Percentiles rank a stretch among this genome's conserved stretches.
Conservation (phyloP, 495 filamentous ascomycete genomes). For the Cercophora newfieldiana region DNA sequence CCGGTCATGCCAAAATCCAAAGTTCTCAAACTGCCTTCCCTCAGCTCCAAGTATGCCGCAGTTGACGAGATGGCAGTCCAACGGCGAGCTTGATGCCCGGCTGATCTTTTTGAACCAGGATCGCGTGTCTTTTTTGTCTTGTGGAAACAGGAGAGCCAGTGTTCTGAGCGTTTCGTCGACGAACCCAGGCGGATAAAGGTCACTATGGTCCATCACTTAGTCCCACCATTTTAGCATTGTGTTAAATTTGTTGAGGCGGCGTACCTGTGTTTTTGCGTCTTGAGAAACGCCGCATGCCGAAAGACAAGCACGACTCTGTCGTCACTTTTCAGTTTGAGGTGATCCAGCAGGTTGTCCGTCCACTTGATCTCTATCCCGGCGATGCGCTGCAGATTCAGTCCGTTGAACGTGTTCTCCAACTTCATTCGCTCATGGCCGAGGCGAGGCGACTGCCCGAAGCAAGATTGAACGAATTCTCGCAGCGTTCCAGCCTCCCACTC, state of each 20-base stretch:
- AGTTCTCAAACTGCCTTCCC: neutral
- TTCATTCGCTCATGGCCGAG: neutral
- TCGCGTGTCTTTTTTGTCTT: neutral
- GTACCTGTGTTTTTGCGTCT: neutral
- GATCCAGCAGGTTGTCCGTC: neutral
- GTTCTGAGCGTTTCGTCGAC: neutral
- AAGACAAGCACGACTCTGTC: neutral
- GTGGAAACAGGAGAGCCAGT: neutral
- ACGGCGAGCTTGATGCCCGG: neutral
- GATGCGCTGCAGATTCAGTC: neutral
- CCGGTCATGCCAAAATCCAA: neutral
- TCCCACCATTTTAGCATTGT: neutral
- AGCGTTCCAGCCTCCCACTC: neutral
- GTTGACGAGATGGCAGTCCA: neutral
- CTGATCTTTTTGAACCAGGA: neutral
- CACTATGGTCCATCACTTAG: neutral
- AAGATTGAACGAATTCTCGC: neutral
- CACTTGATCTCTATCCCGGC: neutral
- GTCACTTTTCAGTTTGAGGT: neutral
- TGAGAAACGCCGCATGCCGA: neutral
- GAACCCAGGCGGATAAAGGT: neutral
- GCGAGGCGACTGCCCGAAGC: neutral
- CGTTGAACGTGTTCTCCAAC: neutral
- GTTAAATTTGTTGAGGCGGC: neutral
- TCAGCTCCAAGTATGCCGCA: constrained; percentile 1